Evolutionary conservation across 352 stramenopile genomes (phyloP).

Genomic region (Globisporangium irregulare): DNA sequence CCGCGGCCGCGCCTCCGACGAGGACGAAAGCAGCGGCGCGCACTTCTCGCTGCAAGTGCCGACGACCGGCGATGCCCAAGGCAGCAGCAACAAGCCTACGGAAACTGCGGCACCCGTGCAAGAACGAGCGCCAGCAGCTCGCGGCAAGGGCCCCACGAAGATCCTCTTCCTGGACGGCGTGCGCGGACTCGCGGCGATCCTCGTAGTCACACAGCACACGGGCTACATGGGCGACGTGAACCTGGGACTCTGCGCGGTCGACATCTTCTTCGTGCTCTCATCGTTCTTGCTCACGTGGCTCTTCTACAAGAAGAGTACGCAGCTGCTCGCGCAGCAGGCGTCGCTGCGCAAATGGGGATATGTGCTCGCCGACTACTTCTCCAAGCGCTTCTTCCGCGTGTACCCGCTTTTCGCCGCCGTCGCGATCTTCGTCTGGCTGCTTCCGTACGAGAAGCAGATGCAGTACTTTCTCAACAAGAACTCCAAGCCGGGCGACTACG

Average conservation of each 20-base stretch:
- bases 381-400: slow-evolving; percentile 48
- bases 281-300: slow-evolving; percentile 25
- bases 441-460: slow-evolving; percentile 27
- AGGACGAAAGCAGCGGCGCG: too few species aligned
- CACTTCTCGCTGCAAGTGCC: too few species aligned
- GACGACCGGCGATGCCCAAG: too few species aligned
- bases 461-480: slow-evolving; percentile 30
- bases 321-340: slow-evolving; percentile 15
- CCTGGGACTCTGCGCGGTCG: slow-evolving; percentile 6
- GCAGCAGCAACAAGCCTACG: too few species aligned
- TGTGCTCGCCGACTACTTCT: slow-evolving; percentile 35
- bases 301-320: slow-evolving; percentile 17
- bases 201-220: slow-evolving; percentile 22
- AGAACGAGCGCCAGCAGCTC: too few species aligned
- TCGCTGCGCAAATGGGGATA: slow-evolving; percentile 12
- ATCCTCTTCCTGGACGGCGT: slow-evolving; percentile 18
- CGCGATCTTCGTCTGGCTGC: slow-evolving; percentile 27
- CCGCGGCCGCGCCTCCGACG: too few species aligned
- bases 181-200: slow-evolving; percentile 15
- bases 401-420: slow-evolving; percentile 46
- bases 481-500: slow-evolving; percentile 26
- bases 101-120: too few species aligned
- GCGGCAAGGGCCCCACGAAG: neutral
- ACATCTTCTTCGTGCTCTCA: too few species aligned
- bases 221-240: slow-evolving; percentile 18